Evolutionary conservation across 2,329 filamentous ascomycete genomes (phyloP), one percentile per base, ranked within the genome.

Genomic region (Pyrenophora tritici-repentis): DNA sequence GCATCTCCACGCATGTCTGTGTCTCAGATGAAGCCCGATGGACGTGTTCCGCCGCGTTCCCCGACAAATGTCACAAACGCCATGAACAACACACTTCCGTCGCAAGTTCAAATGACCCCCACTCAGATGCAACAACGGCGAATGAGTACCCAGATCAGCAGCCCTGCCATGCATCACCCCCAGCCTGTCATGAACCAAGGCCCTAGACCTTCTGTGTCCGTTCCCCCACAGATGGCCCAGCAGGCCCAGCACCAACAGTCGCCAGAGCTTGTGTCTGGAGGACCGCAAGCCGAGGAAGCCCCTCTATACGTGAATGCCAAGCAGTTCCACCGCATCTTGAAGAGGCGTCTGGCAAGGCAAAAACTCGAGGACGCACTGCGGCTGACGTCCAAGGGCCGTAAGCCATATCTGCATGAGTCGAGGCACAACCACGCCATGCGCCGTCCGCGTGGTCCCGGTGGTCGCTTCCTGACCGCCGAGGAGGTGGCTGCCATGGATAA

Each of bases 371-470:
- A 99, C 73, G 90, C 92, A 47, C 77, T 99, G 36, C 86, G 94
- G 35, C 78, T 97, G 50, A 97, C 94, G 0, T 95, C 89, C 8
- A 99, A 99, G 76, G 93, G 93, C 20, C 86, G 94, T 31, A 97
- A 97, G 76, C 94, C 94, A 3, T 99, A 99, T 68, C 82, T 99
- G 26, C 94, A 99, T 76, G 94, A 99, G 72, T 97, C 93, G 20
- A 84, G 94, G 68, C 94, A 99, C 74, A 97, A 97, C 70, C 94
- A 99, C 74, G 94, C 94, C 8, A 99, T 99, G 94, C 86, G 94
- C 50, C 82, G 94, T 65, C 94, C 94, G 22, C 86, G 94, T 71
- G 94, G 94, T 13, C 94, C 94, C 0, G 94, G 94, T 45, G 94
- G 94, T 17, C 87, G 94, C 18, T 99, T 99, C 81, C 78, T 99